phyloP scores from a whole-genome alignment of 2,329 filamentous ascomycete species.

The Penicillium sp. region DNA sequence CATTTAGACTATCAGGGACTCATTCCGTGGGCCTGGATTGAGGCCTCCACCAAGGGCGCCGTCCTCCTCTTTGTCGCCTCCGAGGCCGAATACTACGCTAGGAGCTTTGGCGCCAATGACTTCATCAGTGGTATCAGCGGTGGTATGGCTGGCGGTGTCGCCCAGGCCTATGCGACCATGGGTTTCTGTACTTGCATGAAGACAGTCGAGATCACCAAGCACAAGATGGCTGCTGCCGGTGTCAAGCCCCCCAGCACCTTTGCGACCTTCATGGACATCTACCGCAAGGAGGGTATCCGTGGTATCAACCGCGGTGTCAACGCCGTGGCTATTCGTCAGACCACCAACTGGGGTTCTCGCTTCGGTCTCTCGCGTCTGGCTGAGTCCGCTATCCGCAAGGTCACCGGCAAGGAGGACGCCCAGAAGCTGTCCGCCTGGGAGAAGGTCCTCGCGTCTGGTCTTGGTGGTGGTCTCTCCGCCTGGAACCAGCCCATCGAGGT shows the following conservation, averaged over 20 bases:
- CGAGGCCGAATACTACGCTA: constrained; percentile 94
- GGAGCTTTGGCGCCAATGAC: constrained; percentile 73
- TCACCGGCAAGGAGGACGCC: constrained; percentile 71
- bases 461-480: constrained; percentile 90
- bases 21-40: constrained; percentile 99
- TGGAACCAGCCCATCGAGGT: constrained; percentile 99
- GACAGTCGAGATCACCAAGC: constrained; percentile 98
- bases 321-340: constrained; percentile 95
- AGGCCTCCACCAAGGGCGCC: constrained; percentile 98
- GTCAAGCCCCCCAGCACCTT: constrained; percentile 86
- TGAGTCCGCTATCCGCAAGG: constrained; percentile 76
- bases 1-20: constrained; percentile 91
- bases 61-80: constrained; percentile 98
- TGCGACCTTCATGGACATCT: constrained; percentile 94
- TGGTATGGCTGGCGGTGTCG: constrained; percentile 89
- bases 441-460: constrained; percentile 79
- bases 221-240: constrained; percentile 82
- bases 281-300: constrained; percentile 83
- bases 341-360: constrained; percentile 97
- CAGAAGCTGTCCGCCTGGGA: constrained; percentile 74
- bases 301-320: constrained; percentile 99
- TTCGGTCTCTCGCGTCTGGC: constrained; percentile 91
- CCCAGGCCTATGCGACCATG: constrained; percentile 99
- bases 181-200: constrained; percentile 99
- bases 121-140: constrained; percentile 85